phyloP scores from a whole-genome alignment of 371 early-diverging fungal species.

The Lichtheimia ornata region DNA sequence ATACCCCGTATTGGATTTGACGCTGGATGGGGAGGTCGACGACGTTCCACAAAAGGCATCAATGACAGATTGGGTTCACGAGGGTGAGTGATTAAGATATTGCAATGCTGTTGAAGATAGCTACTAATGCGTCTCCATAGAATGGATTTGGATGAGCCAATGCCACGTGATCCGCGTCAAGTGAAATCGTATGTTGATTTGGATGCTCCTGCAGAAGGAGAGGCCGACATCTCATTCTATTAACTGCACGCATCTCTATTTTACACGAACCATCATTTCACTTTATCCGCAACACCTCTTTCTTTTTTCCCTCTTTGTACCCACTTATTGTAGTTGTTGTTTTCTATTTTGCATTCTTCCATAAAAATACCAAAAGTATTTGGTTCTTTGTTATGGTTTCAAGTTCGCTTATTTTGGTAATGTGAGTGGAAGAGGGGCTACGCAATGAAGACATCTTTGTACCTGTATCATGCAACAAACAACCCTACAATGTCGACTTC shows the following conservation, averaged over 20 bases:
- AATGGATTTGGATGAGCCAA: slow-evolving; percentile 33
- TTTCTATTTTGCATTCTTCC: not conserved
- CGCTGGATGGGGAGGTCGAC: slow-evolving; percentile 15
- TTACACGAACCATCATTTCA: too few relatives aligned
- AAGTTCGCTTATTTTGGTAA: too few relatives aligned
- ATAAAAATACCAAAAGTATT: too few relatives aligned
- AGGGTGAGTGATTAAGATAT: not conserved
- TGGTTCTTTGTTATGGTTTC: too few relatives aligned
- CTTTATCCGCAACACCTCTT: not conserved
- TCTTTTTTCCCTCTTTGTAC: not conserved
- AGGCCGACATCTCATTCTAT: slow-evolving; percentile 61
- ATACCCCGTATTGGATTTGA: slow-evolving; percentile 72
- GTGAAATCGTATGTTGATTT: slow-evolving; percentile 87
- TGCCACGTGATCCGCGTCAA: slow-evolving; percentile 68
- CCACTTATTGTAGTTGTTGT: not conserved
- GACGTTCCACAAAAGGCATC: slow-evolving; percentile 5
- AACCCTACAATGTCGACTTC: too few relatives aligned
- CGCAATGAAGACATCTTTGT: too few relatives aligned
- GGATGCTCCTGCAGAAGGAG: slow-evolving; percentile 88
- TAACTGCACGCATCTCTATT: slow-evolving; percentile 12
- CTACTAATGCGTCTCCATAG: not conserved
- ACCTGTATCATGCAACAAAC: too few relatives aligned
- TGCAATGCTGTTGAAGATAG: not conserved
- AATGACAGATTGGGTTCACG: slow-evolving; percentile 12
- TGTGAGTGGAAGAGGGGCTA: too few relatives aligned